phyloP scores from a whole-genome alignment of 2,329 filamentous ascomycete genomes.

The Colletotrichum coccodes region DNA sequence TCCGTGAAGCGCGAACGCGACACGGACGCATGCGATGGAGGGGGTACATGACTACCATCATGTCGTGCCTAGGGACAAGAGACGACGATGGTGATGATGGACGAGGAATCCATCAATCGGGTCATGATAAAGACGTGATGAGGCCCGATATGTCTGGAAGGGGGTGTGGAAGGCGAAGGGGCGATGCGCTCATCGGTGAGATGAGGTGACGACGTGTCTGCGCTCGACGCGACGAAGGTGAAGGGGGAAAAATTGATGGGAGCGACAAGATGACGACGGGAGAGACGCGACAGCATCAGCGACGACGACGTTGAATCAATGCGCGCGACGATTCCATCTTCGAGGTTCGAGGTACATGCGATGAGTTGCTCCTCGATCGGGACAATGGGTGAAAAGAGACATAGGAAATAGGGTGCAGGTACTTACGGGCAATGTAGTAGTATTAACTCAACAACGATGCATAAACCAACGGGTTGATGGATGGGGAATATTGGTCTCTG shows the following conservation, averaged over 20 bases:
- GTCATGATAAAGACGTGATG: neutral
- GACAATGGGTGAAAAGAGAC: constrained; percentile 32
- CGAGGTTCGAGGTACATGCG: constrained; percentile 22
- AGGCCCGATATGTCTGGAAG: neutral
- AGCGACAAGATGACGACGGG: neutral
- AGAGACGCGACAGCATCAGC: constrained; percentile 5
- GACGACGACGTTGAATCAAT: neutral
- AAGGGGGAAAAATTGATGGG: neutral
- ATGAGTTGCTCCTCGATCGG: constrained; percentile 13
- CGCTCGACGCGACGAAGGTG: neutral
- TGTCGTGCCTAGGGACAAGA: neutral
- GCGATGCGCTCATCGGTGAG: neutral
- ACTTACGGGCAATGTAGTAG: constrained; percentile 48
- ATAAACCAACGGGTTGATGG: constrained; percentile 34
- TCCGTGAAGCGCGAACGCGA: constrained; percentile 26
- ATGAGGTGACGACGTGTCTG: neutral
- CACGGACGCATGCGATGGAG: constrained; percentile 1
- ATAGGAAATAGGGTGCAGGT: constrained; percentile 34
- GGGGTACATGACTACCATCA: constrained; percentile 20
- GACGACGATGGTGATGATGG: neutral
- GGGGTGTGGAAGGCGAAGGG: neutral
- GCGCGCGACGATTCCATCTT: constrained; percentile 3
- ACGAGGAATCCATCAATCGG: neutral
- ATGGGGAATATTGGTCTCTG: constrained; percentile 32
- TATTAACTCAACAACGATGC: constrained; percentile 38